Percentiles rank a stretch among this genome's conserved stretches.
These are phyloP conservation scores for Picea abies DNA, from an alignment of 83 land plant species.

Conservation along the genomic window DNA sequence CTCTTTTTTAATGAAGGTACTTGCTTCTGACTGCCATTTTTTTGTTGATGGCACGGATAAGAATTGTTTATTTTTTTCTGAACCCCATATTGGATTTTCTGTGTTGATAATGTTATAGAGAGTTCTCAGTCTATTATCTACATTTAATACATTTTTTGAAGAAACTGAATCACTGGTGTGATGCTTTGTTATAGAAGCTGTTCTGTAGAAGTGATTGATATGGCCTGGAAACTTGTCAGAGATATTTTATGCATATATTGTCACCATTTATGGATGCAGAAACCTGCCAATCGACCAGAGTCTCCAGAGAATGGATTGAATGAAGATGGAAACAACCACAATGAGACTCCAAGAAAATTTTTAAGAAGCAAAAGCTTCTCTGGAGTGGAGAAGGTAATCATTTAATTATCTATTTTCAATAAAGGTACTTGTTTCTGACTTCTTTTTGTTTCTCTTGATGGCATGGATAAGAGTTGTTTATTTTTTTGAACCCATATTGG, in stretches of 20 bases:
- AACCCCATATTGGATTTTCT: neutral
- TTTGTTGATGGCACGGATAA: neutral
- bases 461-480: neutral
- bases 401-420: neutral
- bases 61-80: neutral
- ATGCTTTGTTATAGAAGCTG: too few species aligned
- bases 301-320: conserved; percentile 2
- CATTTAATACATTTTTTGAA: neutral
- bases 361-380: conserved; percentile 40
- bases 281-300: neutral
- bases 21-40: neutral
- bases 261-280: neutral
- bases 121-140: neutral
- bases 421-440: neutral
- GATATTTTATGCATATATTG: neutral
- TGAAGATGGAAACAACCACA: conserved; percentile 11
- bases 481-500: neutral
- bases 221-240: neutral
- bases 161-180: too few species aligned
- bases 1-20: neutral
- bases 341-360: conserved; percentile 23
- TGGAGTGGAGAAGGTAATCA: conserved; percentile 47
- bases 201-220: neutral
- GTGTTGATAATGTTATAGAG: neutral
- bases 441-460: neutral